phyloP scores from a whole-genome alignment of 2,329 filamentous ascomycete genomes.

The Claviceps purpurea region DNA sequence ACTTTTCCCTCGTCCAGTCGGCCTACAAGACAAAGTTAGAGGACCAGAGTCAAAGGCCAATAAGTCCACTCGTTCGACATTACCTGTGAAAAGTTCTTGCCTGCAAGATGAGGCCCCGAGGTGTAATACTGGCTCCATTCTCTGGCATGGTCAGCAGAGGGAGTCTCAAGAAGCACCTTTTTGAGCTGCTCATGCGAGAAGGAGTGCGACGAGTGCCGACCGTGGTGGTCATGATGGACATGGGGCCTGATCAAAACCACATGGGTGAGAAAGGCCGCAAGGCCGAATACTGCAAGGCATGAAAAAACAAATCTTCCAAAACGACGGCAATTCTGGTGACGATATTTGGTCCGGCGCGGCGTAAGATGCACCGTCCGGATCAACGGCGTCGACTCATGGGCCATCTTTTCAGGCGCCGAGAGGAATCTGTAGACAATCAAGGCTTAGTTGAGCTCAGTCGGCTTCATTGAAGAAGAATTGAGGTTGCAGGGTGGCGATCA shows the following conservation, averaged over 20 bases:
- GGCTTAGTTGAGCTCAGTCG: background rate
- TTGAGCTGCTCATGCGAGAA: slow-evolving; percentile 37
- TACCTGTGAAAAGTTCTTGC: slow-evolving; percentile 62
- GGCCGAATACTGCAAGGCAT: slow-evolving; percentile 37
- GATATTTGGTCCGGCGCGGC: slow-evolving; percentile 39
- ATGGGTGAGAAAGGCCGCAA: slow-evolving; percentile 35
- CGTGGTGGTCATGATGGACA: slow-evolving; percentile 19
- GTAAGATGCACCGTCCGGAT: slow-evolving; percentile 48
- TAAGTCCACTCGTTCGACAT: background rate
- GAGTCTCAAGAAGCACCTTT: slow-evolving; percentile 43
- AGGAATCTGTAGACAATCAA: slow-evolving; percentile 4
- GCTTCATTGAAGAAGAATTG: background rate
- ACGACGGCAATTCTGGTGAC: slow-evolving; percentile 47
- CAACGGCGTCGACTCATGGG: slow-evolving; percentile 50
- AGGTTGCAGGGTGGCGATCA: background rate
- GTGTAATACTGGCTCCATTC: slow-evolving; percentile 74
- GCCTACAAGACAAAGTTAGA: slow-evolving; percentile 29
- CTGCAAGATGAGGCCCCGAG: slow-evolving; percentile 60
- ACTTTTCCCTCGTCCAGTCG: slow-evolving; percentile 60
- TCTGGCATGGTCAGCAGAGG: slow-evolving; percentile 40
- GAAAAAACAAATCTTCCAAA: slow-evolving; percentile 51
- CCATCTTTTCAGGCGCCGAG: slow-evolving; percentile 19
- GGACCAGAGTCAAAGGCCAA: background rate
- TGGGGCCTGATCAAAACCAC: slow-evolving; percentile 28
- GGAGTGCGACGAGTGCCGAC: slow-evolving; percentile 14